A percentile compares a stretch with the other conserved stretches of the same genome.
phyloP scores from a whole-genome alignment of 495 filamentous ascomycete genomes.

The Opeltia flavorubescens region DNA sequence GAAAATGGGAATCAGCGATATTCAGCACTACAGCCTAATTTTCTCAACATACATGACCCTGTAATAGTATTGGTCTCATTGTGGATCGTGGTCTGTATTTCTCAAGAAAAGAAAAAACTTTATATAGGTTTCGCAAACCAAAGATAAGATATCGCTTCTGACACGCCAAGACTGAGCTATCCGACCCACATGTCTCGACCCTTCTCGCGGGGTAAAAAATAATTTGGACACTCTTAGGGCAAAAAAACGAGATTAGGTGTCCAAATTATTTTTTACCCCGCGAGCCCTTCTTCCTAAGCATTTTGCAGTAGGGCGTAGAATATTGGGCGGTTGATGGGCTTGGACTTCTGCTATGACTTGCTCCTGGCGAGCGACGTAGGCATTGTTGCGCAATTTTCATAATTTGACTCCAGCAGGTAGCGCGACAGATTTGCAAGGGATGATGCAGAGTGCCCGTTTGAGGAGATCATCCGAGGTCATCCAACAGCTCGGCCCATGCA shows the following conservation, averaged over 20 bases:
- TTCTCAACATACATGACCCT: constrained; percentile 61
- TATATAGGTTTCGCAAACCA: too few species aligned
- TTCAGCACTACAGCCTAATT: background rate
- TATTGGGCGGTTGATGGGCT: too few species aligned
- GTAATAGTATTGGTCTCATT: constrained; percentile 91
- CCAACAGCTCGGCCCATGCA: background rate
- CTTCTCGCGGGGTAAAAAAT: too few species aligned
- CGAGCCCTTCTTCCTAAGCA: too few species aligned
- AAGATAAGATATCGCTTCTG: background rate
- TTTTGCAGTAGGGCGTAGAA: too few species aligned
- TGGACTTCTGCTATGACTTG: too few species aligned
- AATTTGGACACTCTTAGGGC: too few species aligned
- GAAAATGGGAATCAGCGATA: background rate
- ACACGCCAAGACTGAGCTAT: too few species aligned
- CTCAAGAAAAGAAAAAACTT: background rate
- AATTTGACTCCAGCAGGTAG: background rate
- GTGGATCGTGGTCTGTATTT: constrained; percentile 12
- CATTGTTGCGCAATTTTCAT: too few species aligned
- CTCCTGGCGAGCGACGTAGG: background rate
- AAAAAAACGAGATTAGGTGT: too few species aligned
- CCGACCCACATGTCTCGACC: too few species aligned
- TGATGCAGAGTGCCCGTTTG: background rate
- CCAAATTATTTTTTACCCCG: too few species aligned
- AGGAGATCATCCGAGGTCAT: background rate
- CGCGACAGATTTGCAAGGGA: background rate